Evolutionary conservation across 139 green algal species (phyloP).

Genomic region (Chlamydomonas sphaeroides): DNA sequence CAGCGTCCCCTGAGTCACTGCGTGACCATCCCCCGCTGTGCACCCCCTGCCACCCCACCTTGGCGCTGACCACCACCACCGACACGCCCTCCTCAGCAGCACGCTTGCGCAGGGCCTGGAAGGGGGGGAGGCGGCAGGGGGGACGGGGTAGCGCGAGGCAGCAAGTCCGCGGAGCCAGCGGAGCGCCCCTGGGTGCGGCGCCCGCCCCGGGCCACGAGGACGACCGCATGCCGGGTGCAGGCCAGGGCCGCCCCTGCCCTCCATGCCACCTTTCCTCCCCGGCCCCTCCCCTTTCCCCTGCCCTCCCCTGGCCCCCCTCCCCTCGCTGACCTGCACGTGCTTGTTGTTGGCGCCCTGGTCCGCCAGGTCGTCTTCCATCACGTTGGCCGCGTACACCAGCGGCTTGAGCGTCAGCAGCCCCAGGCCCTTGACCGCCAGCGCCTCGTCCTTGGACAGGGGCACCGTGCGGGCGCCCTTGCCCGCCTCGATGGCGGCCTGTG

Average conservation of each 20-base stretch:
- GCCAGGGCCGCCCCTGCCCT: too few species aligned
- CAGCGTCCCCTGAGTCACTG: too few species aligned
- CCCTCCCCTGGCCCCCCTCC: too few species aligned
- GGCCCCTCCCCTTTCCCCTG: too few species aligned
- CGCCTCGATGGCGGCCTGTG: constrained; percentile 56
- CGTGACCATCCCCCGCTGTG: too few species aligned
- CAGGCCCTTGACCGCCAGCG: constrained; percentile 67
- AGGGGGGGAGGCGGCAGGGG: not conserved
- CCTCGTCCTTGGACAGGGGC: constrained; percentile 81
- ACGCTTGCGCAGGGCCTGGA: constrained; percentile 66
- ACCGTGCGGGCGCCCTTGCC: constrained; percentile 80
- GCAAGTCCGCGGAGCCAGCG: too few species aligned
- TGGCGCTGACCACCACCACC: constrained; percentile 69
- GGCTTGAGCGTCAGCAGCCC: constrained; percentile 90
- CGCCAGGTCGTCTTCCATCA: constrained; percentile 90
- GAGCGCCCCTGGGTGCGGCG: too few species aligned
- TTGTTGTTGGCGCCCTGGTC: constrained; percentile 80
- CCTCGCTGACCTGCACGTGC: constrained; percentile 80
- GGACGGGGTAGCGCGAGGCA: too few species aligned
- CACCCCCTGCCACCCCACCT: too few species aligned
- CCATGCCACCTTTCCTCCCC: too few species aligned
- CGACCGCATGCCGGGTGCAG: too few species aligned
- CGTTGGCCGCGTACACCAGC: constrained; percentile 93
- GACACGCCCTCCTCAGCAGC: constrained; percentile 73
- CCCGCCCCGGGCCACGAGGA: too few species aligned